Percentiles rank a stretch among this genome's conserved stretches.
Conservation (phyloP, 2,329 filamentous ascomycete species). For the Alternaria novae-zelandiae region DNA sequence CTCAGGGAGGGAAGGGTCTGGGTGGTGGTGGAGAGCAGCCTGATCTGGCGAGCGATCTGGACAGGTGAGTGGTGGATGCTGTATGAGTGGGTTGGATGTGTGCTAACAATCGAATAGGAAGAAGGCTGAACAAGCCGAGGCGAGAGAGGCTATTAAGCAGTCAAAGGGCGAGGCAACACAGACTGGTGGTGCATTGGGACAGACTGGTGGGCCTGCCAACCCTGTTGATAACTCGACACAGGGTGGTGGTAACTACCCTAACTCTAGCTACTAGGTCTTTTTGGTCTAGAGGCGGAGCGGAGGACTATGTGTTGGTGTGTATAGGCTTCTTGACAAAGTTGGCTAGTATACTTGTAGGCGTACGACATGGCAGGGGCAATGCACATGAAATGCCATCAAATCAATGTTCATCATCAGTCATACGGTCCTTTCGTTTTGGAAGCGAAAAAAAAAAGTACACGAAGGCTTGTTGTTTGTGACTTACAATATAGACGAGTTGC, state of each 20-base stretch:
- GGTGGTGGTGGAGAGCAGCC: conserved; percentile 47
- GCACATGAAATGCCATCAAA: not conserved
- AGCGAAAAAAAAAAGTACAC: not conserved
- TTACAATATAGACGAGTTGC: not conserved
- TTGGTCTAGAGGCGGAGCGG: not conserved
- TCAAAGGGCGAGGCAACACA: conserved; percentile 46
- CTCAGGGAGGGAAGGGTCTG: conserved; percentile 32
- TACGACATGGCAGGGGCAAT: not conserved
- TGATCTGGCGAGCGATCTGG: conserved; percentile 54
- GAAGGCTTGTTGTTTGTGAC: not conserved
- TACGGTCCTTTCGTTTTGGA: not conserved
- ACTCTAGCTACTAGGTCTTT: conserved; percentile 22
- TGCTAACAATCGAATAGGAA: conserved; percentile 45
- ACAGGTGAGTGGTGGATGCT: conserved; percentile 39
- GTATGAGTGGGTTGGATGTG: not conserved
- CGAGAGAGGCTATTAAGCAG: conserved; percentile 50
- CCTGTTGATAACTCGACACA: conserved; percentile 27
- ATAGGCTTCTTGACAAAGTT: rapidly evolving
- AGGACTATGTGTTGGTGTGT: not conserved
- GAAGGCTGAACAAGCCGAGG: conserved; percentile 56
- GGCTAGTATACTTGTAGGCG: not conserved
- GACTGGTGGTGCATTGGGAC: conserved; percentile 53
- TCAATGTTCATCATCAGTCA: not conserved
- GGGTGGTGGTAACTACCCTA: conserved; percentile 29
- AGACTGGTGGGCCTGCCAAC: conserved; percentile 55